Evolutionary conservation across 495 filamentous ascomycete genomes (phyloP).

Genomic region (Peziza echinospora): DNA sequence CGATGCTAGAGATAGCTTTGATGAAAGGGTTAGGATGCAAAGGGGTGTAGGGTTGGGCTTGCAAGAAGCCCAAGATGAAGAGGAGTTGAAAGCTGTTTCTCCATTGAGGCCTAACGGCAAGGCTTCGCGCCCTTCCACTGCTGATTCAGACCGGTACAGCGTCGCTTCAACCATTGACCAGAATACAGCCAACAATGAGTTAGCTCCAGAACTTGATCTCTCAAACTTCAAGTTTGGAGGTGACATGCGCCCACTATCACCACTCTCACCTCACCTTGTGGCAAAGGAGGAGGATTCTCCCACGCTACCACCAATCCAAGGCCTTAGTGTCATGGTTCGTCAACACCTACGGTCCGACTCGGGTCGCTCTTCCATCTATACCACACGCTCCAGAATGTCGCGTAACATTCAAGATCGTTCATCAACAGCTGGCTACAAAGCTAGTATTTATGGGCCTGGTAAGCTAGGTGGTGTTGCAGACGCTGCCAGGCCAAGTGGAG

Average conservation of each 20-base stretch:
- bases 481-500: slow-evolving; percentile 2
- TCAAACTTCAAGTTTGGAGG: slow-evolving; percentile 17
- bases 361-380: slow-evolving; percentile 54
- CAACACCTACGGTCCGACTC: slow-evolving; percentile 72
- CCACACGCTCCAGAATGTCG: slow-evolving; percentile 11
- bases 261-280: neutral
- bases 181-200: neutral
- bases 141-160: neutral
- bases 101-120: neutral
- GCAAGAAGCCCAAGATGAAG: neutral
- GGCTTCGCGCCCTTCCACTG: neutral
- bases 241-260: slow-evolving; percentile 12
- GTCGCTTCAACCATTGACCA: neutral
- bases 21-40: neutral
- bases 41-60: neutral
- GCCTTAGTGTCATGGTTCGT: slow-evolving; percentile 61
- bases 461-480: neutral
- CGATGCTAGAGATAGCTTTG: neutral
- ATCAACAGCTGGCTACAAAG: neutral
- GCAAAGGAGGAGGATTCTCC: slow-evolving; percentile 43
- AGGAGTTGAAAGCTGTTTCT: neutral
- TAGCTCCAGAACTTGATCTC: no score
- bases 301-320: slow-evolving; percentile 48
- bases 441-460: neutral
- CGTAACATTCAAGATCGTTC: neutral